Base-by-base conservation (phyloP, 495 filamentous ascomycete genomes). In the Penicillium parvum region DNA sequence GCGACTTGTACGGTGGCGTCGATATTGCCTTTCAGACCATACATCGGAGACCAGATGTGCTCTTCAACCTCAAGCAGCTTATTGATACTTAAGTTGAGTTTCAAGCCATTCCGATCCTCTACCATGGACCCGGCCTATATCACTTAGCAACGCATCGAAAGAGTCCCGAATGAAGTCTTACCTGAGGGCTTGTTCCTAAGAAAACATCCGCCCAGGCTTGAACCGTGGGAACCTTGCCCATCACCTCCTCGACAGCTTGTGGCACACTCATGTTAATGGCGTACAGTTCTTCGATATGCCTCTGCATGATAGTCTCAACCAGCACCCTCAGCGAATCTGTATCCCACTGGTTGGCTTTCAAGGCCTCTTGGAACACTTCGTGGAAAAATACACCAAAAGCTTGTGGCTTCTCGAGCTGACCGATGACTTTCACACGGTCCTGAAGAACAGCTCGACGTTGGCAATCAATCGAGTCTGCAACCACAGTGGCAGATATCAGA, bases 1-100 rank as follows among this genome's bases (percentile, higher is more conserved):
- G 77, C 78, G n/a, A 91, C 81, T 66, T 97, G 87, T 9, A 98
- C 84, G 4, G 92, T 97, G n/a, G 92, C 92, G 68, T 98, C 92
- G 42, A 98, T 88, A 59, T 96, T 97, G 21, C 92, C 92, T 66
- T 98, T 97, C 5, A 98, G 73, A 0, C 92, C 92, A 57, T 91
- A 97, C 82, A 87, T 88, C 5, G 92, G 92, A 11, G 92, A 96
- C 92, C 90, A 96, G 26, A 96, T 77, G 54, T 96, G 90, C 62
- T 98, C 92, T 63, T 98, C 92, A 15, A 97, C 88, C 56, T 96
- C 92, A 29, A 98, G 82, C 23, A 98, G 69, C 58, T 96, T 96
- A 61, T 80, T 95, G 49, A 98, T 81, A 53, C 84, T 88, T 74
- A 96, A 81, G 30, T 77, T 81, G 9, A 86, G 78, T 50, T 85